Base-by-base conservation (phyloP, 139 green algal genomes). In the Tetraselmis chui region DNA sequence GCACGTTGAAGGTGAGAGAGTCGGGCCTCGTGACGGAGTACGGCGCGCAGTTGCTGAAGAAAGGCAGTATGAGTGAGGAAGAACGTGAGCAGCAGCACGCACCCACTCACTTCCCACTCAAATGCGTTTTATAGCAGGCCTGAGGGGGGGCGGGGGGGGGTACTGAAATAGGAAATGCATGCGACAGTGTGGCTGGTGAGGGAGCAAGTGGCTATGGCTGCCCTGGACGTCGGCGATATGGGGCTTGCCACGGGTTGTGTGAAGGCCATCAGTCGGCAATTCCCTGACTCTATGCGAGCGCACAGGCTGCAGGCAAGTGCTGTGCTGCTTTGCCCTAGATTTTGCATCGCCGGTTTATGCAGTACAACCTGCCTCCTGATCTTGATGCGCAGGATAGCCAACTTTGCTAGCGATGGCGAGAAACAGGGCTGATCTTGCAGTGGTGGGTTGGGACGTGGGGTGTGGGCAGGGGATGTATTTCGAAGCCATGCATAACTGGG, bases 141-240 rank as follows among this genome's bases (percentile, higher is more conserved):
- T 29, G 27, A 23, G 23, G 23, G 22, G 18, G 27, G 29, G 22
- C 18, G 27, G 76, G 2, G 31, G n/a, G n/a, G 23, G 32, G 32
- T 5, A 77, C 23, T 81, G 25, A 2, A 28, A 2, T 30, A 85
- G n/a, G 32, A 24, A 75, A 2, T 78, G 30, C 59, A 83, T 2
- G 1, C 0, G 83, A 80, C 91, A 96, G 93, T 95, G 31, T 97
- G 94, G 94, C 79, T 91, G 24, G 67, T 97, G 25, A 86, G 92
- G 58, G 93, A 97, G 86, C 93, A 97, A 82, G 92, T 95, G 29
- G 89, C 92, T 0, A 78, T 93, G 0, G 92, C 94, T 26, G 86
- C 90, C 1, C 82, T 97, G 82, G 91, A 95, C 79, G 77, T 45
- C 1, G 87, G 88, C 30, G 89, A 88, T 22, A 81, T 88, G 1